phyloP scores from a whole-genome alignment of 306 rosid species.

The Crotalaria pallida region DNA sequence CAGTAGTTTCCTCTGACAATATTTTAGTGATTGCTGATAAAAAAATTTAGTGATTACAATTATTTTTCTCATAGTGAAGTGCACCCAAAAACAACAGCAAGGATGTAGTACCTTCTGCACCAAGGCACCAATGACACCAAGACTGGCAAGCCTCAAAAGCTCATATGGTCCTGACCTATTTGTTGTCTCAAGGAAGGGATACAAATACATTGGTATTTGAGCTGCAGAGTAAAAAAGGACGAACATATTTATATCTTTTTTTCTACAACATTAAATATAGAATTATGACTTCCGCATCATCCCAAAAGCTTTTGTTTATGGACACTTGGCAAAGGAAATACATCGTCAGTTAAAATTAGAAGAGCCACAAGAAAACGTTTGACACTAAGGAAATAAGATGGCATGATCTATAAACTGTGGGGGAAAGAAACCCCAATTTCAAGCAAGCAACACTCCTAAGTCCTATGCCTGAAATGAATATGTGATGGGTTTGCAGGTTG shows the following conservation, averaged over 20 bases:
- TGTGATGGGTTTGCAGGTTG: neutral
- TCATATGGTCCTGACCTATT: conserved; percentile 74
- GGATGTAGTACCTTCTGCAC: conserved; percentile 66
- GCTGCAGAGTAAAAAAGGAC: conserved; percentile 43
- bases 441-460: neutral
- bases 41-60: no score
- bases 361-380: neutral
- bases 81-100: conserved; percentile 13
- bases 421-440: neutral
- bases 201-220: conserved; percentile 68
- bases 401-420: neutral
- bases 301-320: neutral
- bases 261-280: neutral
- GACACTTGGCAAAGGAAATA: neutral
- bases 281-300: neutral
- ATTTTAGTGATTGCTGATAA: neutral
- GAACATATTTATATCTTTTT: neutral
- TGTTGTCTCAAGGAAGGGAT: conserved; percentile 81
- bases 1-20: neutral
- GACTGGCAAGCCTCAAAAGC: conserved; percentile 76
- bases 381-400: neutral
- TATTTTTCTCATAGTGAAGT: neutral
- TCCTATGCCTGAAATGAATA: neutral
- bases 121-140: conserved; percentile 86
- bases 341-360: neutral